Conservation (phyloP, 768 basidiomycete species). For the Daedaleopsis sinensis region DNA sequence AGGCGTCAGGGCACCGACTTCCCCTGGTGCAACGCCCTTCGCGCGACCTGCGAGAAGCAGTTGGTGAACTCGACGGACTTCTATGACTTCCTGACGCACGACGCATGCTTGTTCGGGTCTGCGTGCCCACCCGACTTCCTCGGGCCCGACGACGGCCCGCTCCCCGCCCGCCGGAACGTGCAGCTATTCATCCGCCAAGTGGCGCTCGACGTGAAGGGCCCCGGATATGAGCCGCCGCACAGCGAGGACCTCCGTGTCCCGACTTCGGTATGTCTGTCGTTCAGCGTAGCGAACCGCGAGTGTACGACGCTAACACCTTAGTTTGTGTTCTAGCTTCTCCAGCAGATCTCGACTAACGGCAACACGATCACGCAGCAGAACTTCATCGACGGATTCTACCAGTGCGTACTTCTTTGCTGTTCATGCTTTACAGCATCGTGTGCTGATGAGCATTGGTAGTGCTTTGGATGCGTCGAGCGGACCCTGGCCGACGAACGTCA, state of each 20-base stretch:
- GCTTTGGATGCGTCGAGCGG: background rate
- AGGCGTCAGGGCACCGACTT: background rate
- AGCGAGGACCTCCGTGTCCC: background rate
- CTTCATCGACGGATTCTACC: conserved; percentile 1
- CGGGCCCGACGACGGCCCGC: background rate
- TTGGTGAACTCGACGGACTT: background rate
- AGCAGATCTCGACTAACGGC: background rate
- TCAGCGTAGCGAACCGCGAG: background rate
- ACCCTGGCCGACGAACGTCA: background rate
- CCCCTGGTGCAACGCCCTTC: background rate
- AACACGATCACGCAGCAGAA: background rate
- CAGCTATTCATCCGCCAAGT: background rate
- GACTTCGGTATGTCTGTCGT: background rate
- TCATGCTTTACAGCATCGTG: no score
- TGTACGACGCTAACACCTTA: background rate
- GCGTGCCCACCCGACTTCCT: background rate
- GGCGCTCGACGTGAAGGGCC: background rate
- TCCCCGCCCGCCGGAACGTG: background rate
- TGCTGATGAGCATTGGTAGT: background rate
- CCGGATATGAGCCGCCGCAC: background rate
- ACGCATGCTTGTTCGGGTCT: background rate
- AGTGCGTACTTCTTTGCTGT: background rate
- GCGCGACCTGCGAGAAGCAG: background rate
- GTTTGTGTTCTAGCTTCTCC: background rate
- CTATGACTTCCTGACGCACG: background rate